These are phyloP conservation scores for Aspergillus steynii DNA, from an alignment of 495 filamentous ascomycete genomes.

Conservation along the genomic window DNA sequence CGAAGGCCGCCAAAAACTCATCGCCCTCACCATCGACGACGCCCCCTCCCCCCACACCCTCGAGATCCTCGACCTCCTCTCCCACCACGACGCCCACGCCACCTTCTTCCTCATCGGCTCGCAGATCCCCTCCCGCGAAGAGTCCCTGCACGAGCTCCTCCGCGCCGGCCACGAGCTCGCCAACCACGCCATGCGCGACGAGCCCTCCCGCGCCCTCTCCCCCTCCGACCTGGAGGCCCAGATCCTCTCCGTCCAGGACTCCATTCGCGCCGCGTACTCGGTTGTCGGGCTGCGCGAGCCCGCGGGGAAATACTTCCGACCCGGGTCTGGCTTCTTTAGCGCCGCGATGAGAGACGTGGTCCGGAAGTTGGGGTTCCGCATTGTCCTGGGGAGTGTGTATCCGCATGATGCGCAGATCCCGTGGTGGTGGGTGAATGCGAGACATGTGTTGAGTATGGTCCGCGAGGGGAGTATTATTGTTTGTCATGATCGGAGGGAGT, in stretches of 20 bases:
- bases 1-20: constrained; percentile 46
- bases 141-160: constrained; percentile 60
- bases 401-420: constrained; percentile 82
- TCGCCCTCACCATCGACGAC: constrained; percentile 86
- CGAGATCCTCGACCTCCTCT: constrained; percentile 67
- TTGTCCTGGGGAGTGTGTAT: constrained; percentile 80
- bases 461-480: constrained; percentile 75
- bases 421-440: constrained; percentile 68
- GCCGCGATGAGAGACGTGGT: constrained; percentile 61
- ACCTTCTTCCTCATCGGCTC: constrained; percentile 81
- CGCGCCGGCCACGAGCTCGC: constrained; percentile 67
- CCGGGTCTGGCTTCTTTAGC: constrained; percentile 80
- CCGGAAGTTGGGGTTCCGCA: constrained; percentile 54
- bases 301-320: constrained; percentile 66
- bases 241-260: constrained; percentile 40
- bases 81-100: constrained; percentile 56
- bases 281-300: constrained; percentile 31
- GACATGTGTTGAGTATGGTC: constrained; percentile 76
- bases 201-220: constrained; percentile 57
- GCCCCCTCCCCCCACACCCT: constrained; percentile 70
- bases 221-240: constrained; percentile 37
- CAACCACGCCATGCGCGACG: constrained; percentile 86
- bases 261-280: constrained; percentile 57
- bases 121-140: constrained; percentile 64
- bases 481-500: constrained; percentile 77